Conservation (phyloP, 306 rosid species). For the Aeschynomene evenia region DNA sequence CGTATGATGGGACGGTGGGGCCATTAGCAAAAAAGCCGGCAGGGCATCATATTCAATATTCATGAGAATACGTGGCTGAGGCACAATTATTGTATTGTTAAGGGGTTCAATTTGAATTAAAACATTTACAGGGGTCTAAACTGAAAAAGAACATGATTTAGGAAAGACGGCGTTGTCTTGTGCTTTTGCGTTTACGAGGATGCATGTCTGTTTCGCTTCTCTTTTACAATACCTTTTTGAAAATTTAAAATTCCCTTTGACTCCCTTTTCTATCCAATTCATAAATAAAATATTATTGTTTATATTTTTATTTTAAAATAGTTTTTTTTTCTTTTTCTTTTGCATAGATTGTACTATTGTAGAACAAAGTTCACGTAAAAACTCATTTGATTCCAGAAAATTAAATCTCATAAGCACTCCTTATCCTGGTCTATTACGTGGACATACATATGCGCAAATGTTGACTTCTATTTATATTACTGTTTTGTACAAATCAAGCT, state of each 20-base stretch:
- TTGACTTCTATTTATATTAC: no score
- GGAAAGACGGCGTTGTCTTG: constrained; percentile 25
- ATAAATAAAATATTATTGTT: no score
- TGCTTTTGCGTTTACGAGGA: constrained; percentile 25
- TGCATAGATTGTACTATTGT: no score
- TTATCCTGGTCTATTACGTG: no score
- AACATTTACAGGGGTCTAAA: not conserved
- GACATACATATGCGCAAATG: no score
- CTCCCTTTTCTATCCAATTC: not conserved
- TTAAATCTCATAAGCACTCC: no score
- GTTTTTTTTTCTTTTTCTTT: no score
- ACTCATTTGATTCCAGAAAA: no score
- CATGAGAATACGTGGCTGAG: not conserved
- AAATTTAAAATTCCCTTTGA: constrained; percentile 21
- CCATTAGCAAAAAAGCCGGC: not conserved
- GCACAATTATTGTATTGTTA: not conserved
- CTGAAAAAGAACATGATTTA: not conserved
- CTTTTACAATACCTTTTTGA: constrained; percentile 14
- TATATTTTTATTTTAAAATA: no score
- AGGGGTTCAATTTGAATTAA: constrained; percentile 11
- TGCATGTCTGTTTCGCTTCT: constrained; percentile 23
- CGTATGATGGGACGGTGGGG: not conserved
- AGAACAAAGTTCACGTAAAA: no score
- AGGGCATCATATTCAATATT: not conserved
- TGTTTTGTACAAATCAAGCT: no score